Percentiles rank a stretch among this genome's conserved stretches.
Evolutionary conservation across 768 basidiomycete genomes (phyloP).

Genomic region (Russula olivacea): DNA sequence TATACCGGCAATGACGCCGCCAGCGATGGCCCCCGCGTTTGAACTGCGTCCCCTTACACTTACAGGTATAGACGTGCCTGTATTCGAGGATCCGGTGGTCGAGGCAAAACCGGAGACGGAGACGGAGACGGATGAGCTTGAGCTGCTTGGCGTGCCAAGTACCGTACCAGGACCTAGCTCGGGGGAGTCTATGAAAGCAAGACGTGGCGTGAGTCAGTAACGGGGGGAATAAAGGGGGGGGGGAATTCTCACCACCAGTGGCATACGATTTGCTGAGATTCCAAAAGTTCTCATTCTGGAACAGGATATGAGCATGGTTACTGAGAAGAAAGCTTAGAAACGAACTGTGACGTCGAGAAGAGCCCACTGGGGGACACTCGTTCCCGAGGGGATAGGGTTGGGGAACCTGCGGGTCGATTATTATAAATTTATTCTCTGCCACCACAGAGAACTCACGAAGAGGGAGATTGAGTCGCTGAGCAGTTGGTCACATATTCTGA

Average conservation of each 20-base stretch:
- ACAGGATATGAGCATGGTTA: background rate
- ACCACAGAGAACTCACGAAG: background rate
- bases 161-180: background rate
- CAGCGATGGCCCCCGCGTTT: background rate
- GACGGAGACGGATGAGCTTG: background rate
- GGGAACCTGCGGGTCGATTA: background rate
- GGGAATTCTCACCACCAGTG: background rate
- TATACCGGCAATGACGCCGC: background rate
- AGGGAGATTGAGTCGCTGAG: background rate
- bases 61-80: background rate
- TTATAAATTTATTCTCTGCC: background rate
- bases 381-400: background rate
- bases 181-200: background rate
- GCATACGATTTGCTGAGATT: background rate
- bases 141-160: background rate
- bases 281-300: background rate
- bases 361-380: background rate
- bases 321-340: background rate
- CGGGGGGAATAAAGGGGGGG: background rate
- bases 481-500: background rate
- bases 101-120: background rate
- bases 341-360: constrained; percentile 1
- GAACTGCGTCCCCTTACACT: background rate
- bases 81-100: background rate
- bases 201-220: background rate